A percentile compares a stretch with the other conserved stretches of the same genome.
These are phyloP conservation scores for Apiotrichum laibachii DNA, from an alignment of 1,284 basidiomycete genomes.

Conservation along the genomic window DNA sequence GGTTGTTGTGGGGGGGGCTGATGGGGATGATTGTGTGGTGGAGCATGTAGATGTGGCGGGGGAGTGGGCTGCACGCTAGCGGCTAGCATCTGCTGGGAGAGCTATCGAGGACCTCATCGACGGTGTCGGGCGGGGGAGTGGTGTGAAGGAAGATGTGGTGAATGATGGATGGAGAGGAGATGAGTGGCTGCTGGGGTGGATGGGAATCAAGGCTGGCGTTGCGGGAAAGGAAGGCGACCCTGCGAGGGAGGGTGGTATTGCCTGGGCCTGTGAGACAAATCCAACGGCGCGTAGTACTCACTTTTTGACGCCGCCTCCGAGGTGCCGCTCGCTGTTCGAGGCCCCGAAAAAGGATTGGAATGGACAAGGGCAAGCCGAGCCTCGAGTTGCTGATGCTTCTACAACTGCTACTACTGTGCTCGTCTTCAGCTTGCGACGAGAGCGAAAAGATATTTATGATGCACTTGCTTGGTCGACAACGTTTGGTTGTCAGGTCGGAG, in stretches of 20 bases:
- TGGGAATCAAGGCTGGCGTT: neutral
- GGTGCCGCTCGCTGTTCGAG: no score
- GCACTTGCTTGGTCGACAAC: neutral
- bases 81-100: constrained; percentile 4
- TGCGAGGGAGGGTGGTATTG: neutral
- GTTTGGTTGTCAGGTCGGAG: neutral
- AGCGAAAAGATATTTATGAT: no score
- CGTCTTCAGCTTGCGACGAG: no score
- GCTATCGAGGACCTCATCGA: constrained; percentile 2
- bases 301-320: no score
- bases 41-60: constrained; percentile 5
- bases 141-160: neutral
- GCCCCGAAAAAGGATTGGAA: no score
- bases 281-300: no score
- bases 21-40: neutral
- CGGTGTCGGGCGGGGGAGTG: neutral
- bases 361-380: no score
- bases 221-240: neutral
- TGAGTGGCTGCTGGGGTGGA: neutral
- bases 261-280: no score
- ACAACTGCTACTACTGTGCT: no score
- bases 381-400: no score
- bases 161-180: neutral
- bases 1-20: neutral
- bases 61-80: constrained; percentile 7